Base-by-base conservation (phyloP, 768 basidiomycete genomes). In the Mycena polygramma region DNA sequence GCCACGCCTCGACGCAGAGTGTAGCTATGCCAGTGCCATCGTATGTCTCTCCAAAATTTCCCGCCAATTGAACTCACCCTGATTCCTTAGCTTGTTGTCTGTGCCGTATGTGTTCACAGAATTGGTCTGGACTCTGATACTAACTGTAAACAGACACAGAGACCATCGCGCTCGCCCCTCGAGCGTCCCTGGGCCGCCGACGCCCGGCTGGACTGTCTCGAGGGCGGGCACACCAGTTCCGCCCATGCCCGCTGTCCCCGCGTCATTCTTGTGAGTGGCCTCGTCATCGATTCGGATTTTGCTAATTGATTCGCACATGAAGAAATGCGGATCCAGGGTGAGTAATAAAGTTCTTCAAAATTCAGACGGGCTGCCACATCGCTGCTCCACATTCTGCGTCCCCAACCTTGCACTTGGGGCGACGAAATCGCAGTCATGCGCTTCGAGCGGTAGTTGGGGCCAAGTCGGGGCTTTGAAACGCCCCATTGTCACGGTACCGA, bases 131-230 rank as follows among this genome's bases (percentile, higher is more conserved):
- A 24, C 22, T 57, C 43, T 39, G 57, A 22, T 43, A 10, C 39
- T 43, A 57, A 35, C 36, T 30, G 36, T 54, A 11, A 14, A 35
- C 53, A 35, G 30, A 54, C 35, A 17, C 15, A 35, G 53, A 9
- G 30, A 22, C n/a, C 70, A 68, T 15, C 30, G 30, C 41, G 55
- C 30, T 9, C 51, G 66, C 7, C 39, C 62, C 3, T 55, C 52
- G 48, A 68, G 62, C 46, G 57, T 54, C 10, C 48, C 67, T 35
- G 67, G 63, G 7, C 66, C 63, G 2, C 55, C 62, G 2, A 11
- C 49, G 2, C 66, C 66, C 11, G 70, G 46, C 5, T 71, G 59
- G 65, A 58, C 17, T 43, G 60, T 39, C 6, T 55, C 57, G 14
- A 53, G 65, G 37, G 66, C 57, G 0, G n/a, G 26, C 22, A 52